Evolutionary conservation across 805 yeast species (phyloP).

Genomic region (Lipomyces mesembrius): DNA sequence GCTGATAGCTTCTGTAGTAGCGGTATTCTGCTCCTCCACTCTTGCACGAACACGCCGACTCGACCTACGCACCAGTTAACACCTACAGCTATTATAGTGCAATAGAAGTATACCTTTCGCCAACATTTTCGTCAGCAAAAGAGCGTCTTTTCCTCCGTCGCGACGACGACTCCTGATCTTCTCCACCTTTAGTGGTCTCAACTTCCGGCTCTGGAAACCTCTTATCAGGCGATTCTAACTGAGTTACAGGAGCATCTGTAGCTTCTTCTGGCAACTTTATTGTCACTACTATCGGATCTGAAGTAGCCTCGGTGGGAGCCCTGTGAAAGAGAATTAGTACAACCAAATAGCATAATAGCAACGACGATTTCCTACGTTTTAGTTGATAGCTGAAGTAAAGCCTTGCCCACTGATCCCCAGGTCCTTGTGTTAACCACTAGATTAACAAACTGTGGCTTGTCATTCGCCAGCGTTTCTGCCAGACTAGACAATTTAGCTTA

Average conservation of each 20-base stretch:
- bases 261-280: conserved; percentile 14
- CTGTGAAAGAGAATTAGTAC: conserved; percentile 4
- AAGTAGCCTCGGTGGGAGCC: background rate
- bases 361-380: conserved; percentile 10
- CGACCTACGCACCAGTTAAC: conserved; percentile 16
- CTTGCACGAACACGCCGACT: conserved; percentile 43
- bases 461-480: conserved; percentile 6
- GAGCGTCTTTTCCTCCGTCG: conserved; percentile 28
- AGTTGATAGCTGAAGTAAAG: conserved; percentile 17
- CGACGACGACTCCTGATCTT: background rate
- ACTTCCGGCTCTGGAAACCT: background rate
- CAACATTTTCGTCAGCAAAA: conserved; percentile 19
- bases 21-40: conserved; percentile 35
- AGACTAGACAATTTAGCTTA: background rate
- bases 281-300: conserved; percentile 12
- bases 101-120: conserved; percentile 12
- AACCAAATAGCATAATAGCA: background rate
- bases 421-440: conserved; percentile 12
- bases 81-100: background rate
- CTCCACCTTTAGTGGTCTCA: conserved; percentile 7
- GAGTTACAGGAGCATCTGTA: background rate
- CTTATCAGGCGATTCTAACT: background rate
- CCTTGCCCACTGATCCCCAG: conserved; percentile 24
- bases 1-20: conserved; percentile 29
- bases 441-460: conserved; percentile 10